Evolutionary conservation across 2,329 filamentous ascomycete genomes (phyloP).

Genomic region (Ophiostoma fasciatum): DNA sequence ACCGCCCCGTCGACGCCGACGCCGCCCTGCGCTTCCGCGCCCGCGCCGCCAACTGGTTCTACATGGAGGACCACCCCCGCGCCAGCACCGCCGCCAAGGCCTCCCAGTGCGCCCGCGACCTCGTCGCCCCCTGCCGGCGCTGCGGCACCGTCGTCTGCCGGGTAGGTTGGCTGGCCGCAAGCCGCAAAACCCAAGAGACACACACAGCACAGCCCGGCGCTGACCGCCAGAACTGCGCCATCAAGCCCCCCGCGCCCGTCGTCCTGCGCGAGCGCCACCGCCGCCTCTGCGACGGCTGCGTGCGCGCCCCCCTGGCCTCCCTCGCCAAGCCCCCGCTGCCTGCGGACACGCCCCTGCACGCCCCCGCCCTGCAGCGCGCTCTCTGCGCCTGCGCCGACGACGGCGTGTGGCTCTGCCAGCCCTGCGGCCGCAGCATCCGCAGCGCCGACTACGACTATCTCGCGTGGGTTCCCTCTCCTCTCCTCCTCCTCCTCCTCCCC

Average conservation of each 20-base stretch:
- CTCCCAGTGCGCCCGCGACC: conserved; percentile 68
- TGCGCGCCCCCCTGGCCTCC: conserved; percentile 50
- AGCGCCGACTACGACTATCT: conserved; percentile 44
- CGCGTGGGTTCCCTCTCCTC: conserved; percentile 25
- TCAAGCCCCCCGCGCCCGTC: conserved; percentile 59
- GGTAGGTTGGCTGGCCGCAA: no score
- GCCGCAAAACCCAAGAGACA: no score
- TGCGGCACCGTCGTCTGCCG: conserved; percentile 69
- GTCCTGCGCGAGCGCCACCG: conserved; percentile 63
- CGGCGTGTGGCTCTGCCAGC: conserved; percentile 71
- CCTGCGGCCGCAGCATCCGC: conserved; percentile 61
- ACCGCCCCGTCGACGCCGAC: conserved; percentile 35
- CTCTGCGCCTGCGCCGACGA: conserved; percentile 38
- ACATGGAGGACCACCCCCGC: conserved; percentile 37
- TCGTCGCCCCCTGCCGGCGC: conserved; percentile 69
- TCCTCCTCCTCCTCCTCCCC: background rate
- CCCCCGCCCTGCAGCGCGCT: conserved; percentile 40
- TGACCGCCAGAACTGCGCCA: conserved; percentile 69
- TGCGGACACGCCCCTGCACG: conserved; percentile 31
- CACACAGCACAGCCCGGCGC: no score
- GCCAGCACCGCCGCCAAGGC: conserved; percentile 47
- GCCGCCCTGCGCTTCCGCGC: conserved; percentile 43
- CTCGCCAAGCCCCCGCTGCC: conserved; percentile 32
- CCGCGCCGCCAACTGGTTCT: conserved; percentile 42
- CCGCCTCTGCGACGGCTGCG: conserved; percentile 63